Conservation (phyloP, 2,329 filamentous ascomycete genomes). For the Claviceps cyperi region DNA sequence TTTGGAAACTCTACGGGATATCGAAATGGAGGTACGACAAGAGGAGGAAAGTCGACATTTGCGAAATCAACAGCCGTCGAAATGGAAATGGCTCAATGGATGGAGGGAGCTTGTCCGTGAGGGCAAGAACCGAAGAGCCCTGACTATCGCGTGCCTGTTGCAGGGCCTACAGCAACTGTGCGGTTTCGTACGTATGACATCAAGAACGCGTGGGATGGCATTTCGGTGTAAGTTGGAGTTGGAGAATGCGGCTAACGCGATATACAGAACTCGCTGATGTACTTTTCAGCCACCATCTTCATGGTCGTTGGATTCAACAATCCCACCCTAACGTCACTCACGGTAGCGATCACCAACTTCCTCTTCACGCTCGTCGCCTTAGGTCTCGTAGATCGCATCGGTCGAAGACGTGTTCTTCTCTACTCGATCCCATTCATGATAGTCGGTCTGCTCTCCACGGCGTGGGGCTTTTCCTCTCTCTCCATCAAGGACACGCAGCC, state of each 20-base stretch:
- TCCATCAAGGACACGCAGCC: slow-evolving; percentile 22
- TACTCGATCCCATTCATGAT: slow-evolving; percentile 78
- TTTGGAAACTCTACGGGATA: slow-evolving; percentile 48
- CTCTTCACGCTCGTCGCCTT: slow-evolving; percentile 64
- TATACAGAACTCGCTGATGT: slow-evolving; percentile 70
- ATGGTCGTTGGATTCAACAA: slow-evolving; percentile 61
- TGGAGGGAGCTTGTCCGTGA: slow-evolving; percentile 41
- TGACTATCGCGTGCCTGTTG: slow-evolving; percentile 73
- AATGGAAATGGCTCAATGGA: slow-evolving; percentile 26
- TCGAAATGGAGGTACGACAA: slow-evolving; percentile 60
- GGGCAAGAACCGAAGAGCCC: slow-evolving; percentile 54
- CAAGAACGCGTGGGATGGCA: not conserved
- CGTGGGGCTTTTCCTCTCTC: slow-evolving; percentile 56
- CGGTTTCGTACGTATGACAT: slow-evolving; percentile 50
- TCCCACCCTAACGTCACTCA: slow-evolving; percentile 66
- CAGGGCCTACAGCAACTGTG: slow-evolving; percentile 82
- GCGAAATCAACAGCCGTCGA: slow-evolving; percentile 15
- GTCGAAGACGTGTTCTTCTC: slow-evolving; percentile 65
- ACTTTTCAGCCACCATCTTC: slow-evolving; percentile 76
- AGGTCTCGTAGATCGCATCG: slow-evolving; percentile 63
- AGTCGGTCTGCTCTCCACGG: slow-evolving; percentile 53
- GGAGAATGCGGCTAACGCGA: slow-evolving; percentile 2
- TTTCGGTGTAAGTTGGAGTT: not conserved
- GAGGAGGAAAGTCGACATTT: slow-evolving; percentile 40
- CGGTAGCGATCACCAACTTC: slow-evolving; percentile 73